Conservation (phyloP, 106 monocot species). For the Acorus calamus region DNA sequence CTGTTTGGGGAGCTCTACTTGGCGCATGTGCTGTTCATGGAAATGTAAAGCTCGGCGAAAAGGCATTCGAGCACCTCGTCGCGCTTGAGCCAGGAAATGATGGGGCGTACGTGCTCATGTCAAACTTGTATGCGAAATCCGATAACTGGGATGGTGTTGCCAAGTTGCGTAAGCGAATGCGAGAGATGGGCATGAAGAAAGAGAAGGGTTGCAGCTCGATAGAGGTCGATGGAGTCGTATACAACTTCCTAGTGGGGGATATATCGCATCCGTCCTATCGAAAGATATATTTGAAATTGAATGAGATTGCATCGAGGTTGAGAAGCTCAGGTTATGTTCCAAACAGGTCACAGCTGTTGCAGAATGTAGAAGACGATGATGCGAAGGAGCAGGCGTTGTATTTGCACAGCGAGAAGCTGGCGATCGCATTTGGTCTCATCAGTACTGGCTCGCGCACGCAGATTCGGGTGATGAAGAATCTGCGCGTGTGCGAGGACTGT, state of each 20-base stretch:
- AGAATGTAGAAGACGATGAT: conserved; percentile 29
- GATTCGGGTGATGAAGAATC: conserved; percentile 28
- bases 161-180: conserved; percentile 27
- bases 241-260: conserved; percentile 37
- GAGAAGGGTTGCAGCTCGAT: conserved; percentile 32
- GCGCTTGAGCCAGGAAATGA: conserved; percentile 25
- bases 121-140: conserved; percentile 31
- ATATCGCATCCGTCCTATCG: conserved; percentile 16
- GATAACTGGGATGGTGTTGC: conserved; percentile 27
- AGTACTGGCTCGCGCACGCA: background rate
- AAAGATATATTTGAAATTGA: conserved; percentile 25
- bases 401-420: conserved; percentile 39
- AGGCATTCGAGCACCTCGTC: conserved; percentile 10
- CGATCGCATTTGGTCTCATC: conserved; percentile 30
- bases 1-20: conserved; percentile 40
- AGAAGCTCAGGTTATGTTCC: conserved; percentile 20
- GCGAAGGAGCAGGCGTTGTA: conserved; percentile 21
- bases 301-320: conserved; percentile 18
- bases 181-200: conserved; percentile 13
- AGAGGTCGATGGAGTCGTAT: conserved; percentile 23
- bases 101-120: conserved; percentile 33
- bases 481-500: conserved; percentile 34
- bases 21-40: conserved; percentile 32
- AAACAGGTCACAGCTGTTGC: conserved; percentile 18
- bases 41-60: conserved; percentile 26